Evolutionary conservation across 1,139 yeast species (phyloP).

Genomic region (Sugiyamaella japonica): DNA sequence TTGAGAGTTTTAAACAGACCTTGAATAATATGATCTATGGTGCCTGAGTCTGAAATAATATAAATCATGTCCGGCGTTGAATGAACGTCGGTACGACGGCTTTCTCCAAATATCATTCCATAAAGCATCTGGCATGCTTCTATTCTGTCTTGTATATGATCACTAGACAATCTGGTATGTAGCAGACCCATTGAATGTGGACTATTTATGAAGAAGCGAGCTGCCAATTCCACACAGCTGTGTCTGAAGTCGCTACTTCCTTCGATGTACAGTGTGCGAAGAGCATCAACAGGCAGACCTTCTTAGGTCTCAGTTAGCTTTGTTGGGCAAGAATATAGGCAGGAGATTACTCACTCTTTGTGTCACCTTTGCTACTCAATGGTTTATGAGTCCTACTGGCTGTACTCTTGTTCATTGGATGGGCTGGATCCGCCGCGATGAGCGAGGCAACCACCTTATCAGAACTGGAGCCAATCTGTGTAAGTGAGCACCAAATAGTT

Average conservation of each 20-base stretch:
- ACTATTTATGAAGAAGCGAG: constrained; percentile 20
- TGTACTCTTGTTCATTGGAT: too few relatives aligned
- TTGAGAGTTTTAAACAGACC: constrained; percentile 20
- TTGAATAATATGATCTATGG: constrained; percentile 17
- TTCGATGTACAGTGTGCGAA: constrained; percentile 25
- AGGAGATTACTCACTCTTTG: neutral
- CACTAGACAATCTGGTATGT: constrained; percentile 17
- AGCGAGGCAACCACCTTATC: neutral
- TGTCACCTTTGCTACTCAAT: neutral
- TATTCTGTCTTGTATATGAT: constrained; percentile 18
- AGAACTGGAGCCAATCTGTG: neutral
- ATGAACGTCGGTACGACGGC: neutral
- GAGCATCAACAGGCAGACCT: constrained; percentile 24
- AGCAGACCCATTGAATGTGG: constrained; percentile 21
- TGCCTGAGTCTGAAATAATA: constrained; percentile 14
- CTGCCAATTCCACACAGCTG: constrained; percentile 19
- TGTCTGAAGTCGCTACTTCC: constrained; percentile 24
- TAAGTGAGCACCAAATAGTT: neutral
- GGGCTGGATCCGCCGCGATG: too few relatives aligned
- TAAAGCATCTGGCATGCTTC: constrained; percentile 18
- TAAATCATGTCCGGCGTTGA: constrained; percentile 6
- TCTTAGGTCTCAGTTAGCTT: constrained; percentile 1
- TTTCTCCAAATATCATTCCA: neutral
- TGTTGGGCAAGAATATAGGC: neutral
- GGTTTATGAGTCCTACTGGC: neutral